Conservation (phyloP, 2,329 filamentous ascomycete species). For the Botryotinia calthae region DNA sequence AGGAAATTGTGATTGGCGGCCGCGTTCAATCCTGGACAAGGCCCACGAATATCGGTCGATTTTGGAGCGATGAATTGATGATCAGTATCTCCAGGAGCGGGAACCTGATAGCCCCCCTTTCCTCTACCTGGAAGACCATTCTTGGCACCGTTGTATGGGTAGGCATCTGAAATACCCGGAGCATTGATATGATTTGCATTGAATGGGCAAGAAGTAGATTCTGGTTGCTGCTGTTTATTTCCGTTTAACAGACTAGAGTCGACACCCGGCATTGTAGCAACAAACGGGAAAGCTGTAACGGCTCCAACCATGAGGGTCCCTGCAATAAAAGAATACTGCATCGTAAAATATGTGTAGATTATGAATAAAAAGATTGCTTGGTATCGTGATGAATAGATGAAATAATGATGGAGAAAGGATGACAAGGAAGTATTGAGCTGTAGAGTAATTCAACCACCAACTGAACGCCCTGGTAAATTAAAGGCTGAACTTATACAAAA, state of each 20-base stretch:
- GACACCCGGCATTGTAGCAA: conserved; percentile 40
- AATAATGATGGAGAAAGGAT: background rate
- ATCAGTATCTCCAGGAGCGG: conserved; percentile 39
- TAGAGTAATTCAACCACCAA: background rate
- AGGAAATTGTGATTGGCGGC: conserved; percentile 45
- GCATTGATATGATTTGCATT: background rate
- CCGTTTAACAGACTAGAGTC: conserved; percentile 39
- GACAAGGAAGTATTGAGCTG: background rate
- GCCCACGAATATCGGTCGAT: conserved; percentile 22
- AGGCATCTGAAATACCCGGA: background rate
- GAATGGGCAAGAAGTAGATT: background rate
- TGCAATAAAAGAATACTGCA: background rate
- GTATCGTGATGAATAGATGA: background rate
- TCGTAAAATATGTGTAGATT: background rate
- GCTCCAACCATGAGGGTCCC: conserved; percentile 18
- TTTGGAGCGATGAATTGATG: conserved; percentile 28
- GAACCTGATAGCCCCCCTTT: conserved; percentile 45
- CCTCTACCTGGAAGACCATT: conserved; percentile 40
- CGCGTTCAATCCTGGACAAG: conserved; percentile 43
- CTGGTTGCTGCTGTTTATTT: conserved; percentile 14
- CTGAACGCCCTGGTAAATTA: background rate
- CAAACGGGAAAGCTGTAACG: conserved; percentile 42
- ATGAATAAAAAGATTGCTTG: background rate
- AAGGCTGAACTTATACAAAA: background rate
- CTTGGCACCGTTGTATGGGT: conserved; percentile 9